phyloP scores from a whole-genome alignment of 108 stramenopile species.

The Cyclotella choctawhatcheeana region DNA sequence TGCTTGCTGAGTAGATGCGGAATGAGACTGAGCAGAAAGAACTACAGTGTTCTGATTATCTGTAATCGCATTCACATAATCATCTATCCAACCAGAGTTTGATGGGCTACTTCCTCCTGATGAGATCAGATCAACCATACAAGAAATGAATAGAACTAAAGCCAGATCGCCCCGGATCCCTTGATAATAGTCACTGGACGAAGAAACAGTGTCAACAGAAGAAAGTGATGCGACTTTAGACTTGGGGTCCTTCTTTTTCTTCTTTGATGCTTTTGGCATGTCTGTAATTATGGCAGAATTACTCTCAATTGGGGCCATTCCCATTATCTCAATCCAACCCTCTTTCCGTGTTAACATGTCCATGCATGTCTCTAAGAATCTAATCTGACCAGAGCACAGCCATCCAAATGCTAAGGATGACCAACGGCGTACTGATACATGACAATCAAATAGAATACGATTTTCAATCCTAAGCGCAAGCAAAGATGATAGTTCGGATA shows the following conservation, averaged over 20 bases:
- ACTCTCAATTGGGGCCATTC: constrained; percentile 2
- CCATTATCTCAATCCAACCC: constrained; percentile 31
- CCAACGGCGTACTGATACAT: constrained; percentile 52
- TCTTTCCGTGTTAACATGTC: constrained; percentile 29
- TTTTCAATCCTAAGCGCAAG: constrained; percentile 33
- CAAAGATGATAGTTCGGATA: constrained; percentile 27
- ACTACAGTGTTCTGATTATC: constrained; percentile 4
- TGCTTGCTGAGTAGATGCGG: background rate
- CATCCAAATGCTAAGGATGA: constrained; percentile 47
- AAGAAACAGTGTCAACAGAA: background rate
- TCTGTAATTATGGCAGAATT: background rate
- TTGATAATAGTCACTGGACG: background rate
- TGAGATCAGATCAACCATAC: constrained; percentile 47
- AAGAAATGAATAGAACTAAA: constrained; percentile 35
- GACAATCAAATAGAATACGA: constrained; percentile 44
- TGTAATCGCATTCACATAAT: constrained; percentile 44
- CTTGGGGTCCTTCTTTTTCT: constrained; percentile 31
- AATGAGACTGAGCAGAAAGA: background rate
- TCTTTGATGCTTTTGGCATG: constrained; percentile 2
- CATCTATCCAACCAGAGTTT: constrained; percentile 52
- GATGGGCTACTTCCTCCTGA: constrained; percentile 37
- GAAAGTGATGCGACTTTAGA: background rate
- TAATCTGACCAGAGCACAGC: constrained; percentile 44
- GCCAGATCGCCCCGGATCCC: constrained; percentile 43
- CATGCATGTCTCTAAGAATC: constrained; percentile 37